Percentiles rank a stretch among this genome's conserved stretches.
These are phyloP conservation scores for Lentinula detonsa DNA, from an alignment of 768 basidiomycete species.

Conservation along the genomic window DNA sequence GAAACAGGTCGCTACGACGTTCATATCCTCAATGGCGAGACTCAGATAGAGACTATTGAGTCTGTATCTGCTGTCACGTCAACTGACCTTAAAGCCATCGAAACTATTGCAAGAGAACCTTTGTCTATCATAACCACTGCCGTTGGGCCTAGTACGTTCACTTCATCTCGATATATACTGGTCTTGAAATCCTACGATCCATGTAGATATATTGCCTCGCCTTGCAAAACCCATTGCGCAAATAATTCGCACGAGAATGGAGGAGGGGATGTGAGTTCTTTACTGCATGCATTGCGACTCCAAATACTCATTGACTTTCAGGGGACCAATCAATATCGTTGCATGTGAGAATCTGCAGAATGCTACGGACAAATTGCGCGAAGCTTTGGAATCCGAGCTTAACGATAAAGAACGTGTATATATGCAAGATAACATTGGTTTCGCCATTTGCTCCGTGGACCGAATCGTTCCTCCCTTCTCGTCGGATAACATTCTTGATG, in stretches of 20 bases:
- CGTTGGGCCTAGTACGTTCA: background rate
- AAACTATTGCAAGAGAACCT: background rate
- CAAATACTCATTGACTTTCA: background rate
- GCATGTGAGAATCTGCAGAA: conserved; percentile 35
- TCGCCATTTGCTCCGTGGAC: conserved; percentile 36
- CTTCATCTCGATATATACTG: background rate
- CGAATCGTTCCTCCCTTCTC: conserved; percentile 25
- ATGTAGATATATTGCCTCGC: background rate
- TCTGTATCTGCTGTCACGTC: conserved; percentile 3
- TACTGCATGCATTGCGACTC: background rate
- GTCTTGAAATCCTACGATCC: background rate
- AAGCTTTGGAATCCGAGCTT: conserved; percentile 22
- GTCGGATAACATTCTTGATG: conserved; percentile 22
- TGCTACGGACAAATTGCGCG: conserved; percentile 23
- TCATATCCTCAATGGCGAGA: conserved; percentile 22
- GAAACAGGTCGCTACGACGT: conserved; percentile 20
- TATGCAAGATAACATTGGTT: conserved; percentile 25
- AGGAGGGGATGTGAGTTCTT: background rate
- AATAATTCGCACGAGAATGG: conserved; percentile 5
- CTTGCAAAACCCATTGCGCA: conserved; percentile 6
- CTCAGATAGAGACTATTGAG: conserved; percentile 1
- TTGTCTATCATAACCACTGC: conserved; percentile 7
- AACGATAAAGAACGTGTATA: conserved; percentile 20
- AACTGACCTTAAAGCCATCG: conserved; percentile 1
- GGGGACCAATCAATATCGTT: conserved; percentile 13